Evolutionary conservation across 805 yeast species (phyloP).

Genomic region (Naumovozyma dairenensis): DNA sequence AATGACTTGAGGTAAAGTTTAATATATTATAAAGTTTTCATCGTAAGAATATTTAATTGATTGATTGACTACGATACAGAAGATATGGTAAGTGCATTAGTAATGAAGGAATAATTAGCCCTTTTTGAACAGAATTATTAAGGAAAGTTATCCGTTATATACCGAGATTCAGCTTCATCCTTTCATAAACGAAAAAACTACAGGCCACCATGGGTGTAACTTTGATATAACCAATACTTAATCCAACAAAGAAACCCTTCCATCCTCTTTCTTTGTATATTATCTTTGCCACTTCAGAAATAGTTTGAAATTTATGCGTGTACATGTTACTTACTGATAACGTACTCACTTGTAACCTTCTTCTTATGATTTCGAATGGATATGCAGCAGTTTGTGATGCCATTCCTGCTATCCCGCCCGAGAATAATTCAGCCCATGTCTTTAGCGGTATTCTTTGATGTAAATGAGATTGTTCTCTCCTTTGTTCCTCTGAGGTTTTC

Average conservation of each 20-base stretch:
- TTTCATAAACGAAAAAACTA: slow-evolving; percentile 87
- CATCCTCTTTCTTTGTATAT: slow-evolving; percentile 70
- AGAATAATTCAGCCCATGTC: slow-evolving; percentile 85
- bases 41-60: too few species aligned
- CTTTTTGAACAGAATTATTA: too few species aligned
- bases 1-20: too few species aligned
- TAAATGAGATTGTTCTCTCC: slow-evolving; percentile 9
- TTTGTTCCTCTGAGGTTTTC: slow-evolving; percentile 16
- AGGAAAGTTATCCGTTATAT: too few species aligned
- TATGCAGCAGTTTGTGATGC: slow-evolving; percentile 92
- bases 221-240: slow-evolving; percentile 89
- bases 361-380: slow-evolving; percentile 88
- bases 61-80: too few species aligned
- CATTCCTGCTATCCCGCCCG: slow-evolving; percentile 96
- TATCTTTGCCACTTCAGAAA: slow-evolving; percentile 33
- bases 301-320: slow-evolving; percentile 25
- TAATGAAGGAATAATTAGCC: too few species aligned
- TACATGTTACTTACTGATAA: slow-evolving; percentile 50
- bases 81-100: too few species aligned
- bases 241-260: slow-evolving; percentile 86
- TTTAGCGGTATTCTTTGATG: slow-evolving; percentile 51
- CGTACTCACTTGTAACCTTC: slow-evolving; percentile 94
- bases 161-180: slow-evolving; percentile 62
- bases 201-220: slow-evolving; percentile 97
- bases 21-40: too few species aligned